Evolutionary conservation across 2,329 filamentous ascomycete genomes (phyloP), one percentile per base, ranked within the genome.

Genomic region (Fusarium sp.): DNA sequence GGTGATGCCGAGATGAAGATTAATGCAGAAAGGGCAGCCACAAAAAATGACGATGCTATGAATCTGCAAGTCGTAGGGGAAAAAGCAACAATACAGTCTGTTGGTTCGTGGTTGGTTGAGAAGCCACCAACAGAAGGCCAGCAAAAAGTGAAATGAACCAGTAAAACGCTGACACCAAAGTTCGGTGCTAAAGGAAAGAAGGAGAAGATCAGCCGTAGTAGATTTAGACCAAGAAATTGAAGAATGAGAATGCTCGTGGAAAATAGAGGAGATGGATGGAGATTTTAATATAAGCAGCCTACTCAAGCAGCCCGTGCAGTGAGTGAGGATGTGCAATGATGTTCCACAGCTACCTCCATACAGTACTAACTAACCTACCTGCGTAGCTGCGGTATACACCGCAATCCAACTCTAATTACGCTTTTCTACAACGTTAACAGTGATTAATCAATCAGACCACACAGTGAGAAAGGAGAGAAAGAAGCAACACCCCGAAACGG

Each of bases 391-490:
- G 43, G 36, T 49, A 47, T 62, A 47, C 31, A 61, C 50, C 33
- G 37, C 47, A 46, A 37, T 14, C 15, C 29, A 64, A 63, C 60
- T 46, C 46, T 64, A 58, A 64, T 63, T 35, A 42, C 59, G 11
- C 18, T 42, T 46, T n/a, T 21, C 27, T 31, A 37, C 18, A 29
- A 25, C 35, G 53, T 37, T 56, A n/a, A 37, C 29, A 53, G 6
- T 8, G 10, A 35, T 35, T n/a, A 14, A 35, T 35, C 33, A 35
- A 35, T 35, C 33, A 17, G 7, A 20, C 40, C 40, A 47, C 55
- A 35, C 55, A 39, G 33, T 29, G 21, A 27, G 21, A 50, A 20
- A 29, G 11, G 35, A 11, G 14, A 27, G 27, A 20, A 27, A 4
- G 33, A 35, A 17, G 10, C 4, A 37, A 25, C 40, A 36, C 29